Conservation (phyloP, 257 asterid genomes). For the Capsicum chinense region DNA sequence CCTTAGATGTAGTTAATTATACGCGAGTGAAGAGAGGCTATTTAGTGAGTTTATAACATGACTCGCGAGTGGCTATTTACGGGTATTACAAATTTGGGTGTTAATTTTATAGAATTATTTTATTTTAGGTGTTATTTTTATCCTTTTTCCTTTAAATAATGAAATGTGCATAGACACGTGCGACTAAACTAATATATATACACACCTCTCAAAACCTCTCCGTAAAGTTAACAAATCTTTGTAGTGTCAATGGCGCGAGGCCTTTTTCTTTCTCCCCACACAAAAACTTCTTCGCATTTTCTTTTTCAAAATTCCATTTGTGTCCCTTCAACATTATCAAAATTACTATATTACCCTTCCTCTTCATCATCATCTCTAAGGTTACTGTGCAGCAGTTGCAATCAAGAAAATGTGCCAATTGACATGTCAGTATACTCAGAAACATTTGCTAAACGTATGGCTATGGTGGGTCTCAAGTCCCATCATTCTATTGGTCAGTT, state of each 20-base stretch:
- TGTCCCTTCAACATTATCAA: constrained; percentile 19
- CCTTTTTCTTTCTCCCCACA: constrained; percentile 23
- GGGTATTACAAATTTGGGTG: too few species aligned
- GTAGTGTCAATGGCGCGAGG: constrained; percentile 41
- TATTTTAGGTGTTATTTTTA: too few species aligned
- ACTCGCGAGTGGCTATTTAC: too few species aligned
- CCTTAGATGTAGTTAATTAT: too few species aligned
- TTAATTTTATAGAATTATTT: too few species aligned
- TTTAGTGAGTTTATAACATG: too few species aligned
- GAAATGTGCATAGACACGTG: too few species aligned
- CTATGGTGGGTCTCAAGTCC: constrained; percentile 80
- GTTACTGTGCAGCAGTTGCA: constrained; percentile 56
- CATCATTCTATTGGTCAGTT: constrained; percentile 76
- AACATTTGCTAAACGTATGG: constrained; percentile 70
- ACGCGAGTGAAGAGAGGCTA: too few species aligned
- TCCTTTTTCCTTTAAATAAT: too few species aligned
- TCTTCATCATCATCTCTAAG: constrained; percentile 36
- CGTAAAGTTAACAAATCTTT: neutral
- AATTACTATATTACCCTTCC: neutral
- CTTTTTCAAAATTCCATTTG: constrained; percentile 31
- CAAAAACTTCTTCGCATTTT: constrained; percentile 31
- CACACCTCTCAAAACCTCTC: neutral
- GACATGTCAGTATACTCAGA: constrained; percentile 51
- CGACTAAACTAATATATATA: too few species aligned
- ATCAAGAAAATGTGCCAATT: constrained; percentile 30